Conservation (phyloP, 2,329 filamentous ascomycete genomes). For the Gliomastix tumulicola region DNA sequence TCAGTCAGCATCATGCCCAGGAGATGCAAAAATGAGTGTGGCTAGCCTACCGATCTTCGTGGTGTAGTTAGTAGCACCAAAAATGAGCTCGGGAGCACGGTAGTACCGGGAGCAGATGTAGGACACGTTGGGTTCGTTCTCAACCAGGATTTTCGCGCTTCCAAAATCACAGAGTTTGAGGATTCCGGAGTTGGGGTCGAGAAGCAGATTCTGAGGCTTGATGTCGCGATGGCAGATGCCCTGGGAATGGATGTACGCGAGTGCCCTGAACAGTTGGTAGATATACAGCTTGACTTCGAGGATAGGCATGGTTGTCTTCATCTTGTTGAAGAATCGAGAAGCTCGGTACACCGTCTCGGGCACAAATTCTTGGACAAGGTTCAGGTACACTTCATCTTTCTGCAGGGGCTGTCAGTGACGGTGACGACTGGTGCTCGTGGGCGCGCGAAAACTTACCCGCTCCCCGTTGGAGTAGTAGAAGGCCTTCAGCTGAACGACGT, state of each 20-base stretch:
- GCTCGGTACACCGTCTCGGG: constrained; percentile 98
- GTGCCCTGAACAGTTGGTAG: constrained; percentile 96
- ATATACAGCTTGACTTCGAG: constrained; percentile 99
- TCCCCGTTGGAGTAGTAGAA: constrained; percentile 99
- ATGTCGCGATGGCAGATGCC: constrained; percentile 99
- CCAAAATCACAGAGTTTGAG: constrained; percentile 98
- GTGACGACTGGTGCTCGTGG: background rate
- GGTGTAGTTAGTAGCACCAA: constrained; percentile 98
- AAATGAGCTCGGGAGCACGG: constrained; percentile 94
- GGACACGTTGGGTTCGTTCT: constrained; percentile 98
- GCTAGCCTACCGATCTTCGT: constrained; percentile 90
- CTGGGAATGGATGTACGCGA: constrained; percentile 98
- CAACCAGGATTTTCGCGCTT: constrained; percentile 95
- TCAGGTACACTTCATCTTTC: constrained; percentile 99
- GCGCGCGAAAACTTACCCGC: constrained; percentile 54
- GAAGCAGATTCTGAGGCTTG: constrained; percentile 94
- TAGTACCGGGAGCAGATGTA: constrained; percentile 99
- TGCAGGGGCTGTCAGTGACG: constrained; percentile 24
- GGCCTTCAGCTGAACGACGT: constrained; percentile 97
- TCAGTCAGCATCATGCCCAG: constrained; percentile 30
- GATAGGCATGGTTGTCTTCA: constrained; percentile 99
- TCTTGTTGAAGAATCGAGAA: constrained; percentile 98
- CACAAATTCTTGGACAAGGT: constrained; percentile 95
- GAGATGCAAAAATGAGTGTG: constrained; percentile 2
- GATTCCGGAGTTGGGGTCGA: constrained; percentile 85